phyloP scores from a whole-genome alignment of 2,329 filamentous ascomycete genomes.

The Chalaropsis thielavioides region DNA sequence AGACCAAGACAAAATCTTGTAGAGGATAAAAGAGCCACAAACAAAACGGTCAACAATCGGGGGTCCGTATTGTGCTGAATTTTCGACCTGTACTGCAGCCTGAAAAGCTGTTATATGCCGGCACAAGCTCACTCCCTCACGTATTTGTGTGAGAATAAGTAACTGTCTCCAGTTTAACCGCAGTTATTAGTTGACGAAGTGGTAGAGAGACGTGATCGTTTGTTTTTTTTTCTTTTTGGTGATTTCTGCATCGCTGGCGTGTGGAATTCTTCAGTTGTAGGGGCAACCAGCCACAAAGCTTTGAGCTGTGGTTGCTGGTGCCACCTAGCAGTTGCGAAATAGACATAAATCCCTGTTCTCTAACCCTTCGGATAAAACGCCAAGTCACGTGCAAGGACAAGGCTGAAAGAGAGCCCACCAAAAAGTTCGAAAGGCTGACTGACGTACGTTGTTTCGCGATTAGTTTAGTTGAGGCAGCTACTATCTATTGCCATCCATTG shows the following conservation, averaged over 20 bases:
- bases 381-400: conserved; percentile 14
- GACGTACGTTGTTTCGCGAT: background rate
- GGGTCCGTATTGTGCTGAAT: background rate
- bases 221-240: background rate
- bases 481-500: too few relatives aligned
- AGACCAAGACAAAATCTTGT: background rate
- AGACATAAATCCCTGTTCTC: background rate
- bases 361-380: conserved; percentile 1
- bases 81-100: background rate
- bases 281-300: conserved; percentile 11
- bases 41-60: background rate
- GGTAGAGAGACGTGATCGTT: background rate
- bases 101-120: background rate
- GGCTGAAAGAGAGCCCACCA: background rate
- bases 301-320: background rate
- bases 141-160: background rate
- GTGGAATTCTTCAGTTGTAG: conserved; percentile 2
- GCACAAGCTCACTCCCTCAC: background rate
- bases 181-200: too few relatives aligned
- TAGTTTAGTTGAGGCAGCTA: background rate
- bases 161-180: background rate
- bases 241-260: too few relatives aligned
- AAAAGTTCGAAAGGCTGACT: background rate
- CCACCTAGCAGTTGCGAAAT: background rate
- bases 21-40: background rate